A percentile compares a stretch with the other conserved stretches of the same genome.
These are phyloP conservation scores for Diversispora eburnea DNA, from an alignment of 192 early-diverging fungal genomes.

Conservation along the genomic window DNA sequence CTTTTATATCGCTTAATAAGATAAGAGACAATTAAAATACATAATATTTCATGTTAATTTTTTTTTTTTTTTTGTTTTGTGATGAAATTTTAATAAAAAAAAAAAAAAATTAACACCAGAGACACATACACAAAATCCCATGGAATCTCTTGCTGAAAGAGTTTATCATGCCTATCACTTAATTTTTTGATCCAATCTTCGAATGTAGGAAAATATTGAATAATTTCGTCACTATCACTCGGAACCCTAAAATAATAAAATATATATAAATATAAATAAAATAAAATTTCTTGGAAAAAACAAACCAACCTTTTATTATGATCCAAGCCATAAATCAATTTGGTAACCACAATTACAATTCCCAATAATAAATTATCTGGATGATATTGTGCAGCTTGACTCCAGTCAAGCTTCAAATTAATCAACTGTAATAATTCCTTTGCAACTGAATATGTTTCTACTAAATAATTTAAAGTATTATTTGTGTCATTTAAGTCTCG, in stretches of 20 bases:
- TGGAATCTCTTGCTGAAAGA: constrained; percentile 1
- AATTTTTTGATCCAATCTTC: constrained; percentile 20
- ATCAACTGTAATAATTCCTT: constrained; percentile 16
- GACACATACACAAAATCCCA: background rate
- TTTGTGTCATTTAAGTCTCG: background rate
- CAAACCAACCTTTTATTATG: constrained; percentile 6
- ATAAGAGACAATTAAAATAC: background rate
- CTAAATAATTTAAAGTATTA: constrained; percentile 3
- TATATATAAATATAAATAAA: background rate
- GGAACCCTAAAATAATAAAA: background rate
- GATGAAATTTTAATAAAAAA: background rate
- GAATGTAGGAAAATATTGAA: constrained; percentile 9
- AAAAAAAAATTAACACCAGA: background rate
- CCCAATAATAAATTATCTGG: constrained; percentile 7
- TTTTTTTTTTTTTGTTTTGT: no score
- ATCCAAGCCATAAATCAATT: constrained; percentile 28
- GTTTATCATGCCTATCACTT: background rate
- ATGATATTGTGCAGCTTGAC: background rate
- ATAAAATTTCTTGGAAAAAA: background rate
- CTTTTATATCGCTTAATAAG: constrained; percentile 5
- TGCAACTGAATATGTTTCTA: constrained; percentile 11
- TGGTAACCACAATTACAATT: constrained; percentile 8
- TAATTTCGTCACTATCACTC: constrained; percentile 11
- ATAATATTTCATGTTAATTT: background rate
- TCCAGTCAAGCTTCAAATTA: background rate